Conservation (phyloP, 169 alveolate species). For the Plasmodium billcollinsi region DNA sequence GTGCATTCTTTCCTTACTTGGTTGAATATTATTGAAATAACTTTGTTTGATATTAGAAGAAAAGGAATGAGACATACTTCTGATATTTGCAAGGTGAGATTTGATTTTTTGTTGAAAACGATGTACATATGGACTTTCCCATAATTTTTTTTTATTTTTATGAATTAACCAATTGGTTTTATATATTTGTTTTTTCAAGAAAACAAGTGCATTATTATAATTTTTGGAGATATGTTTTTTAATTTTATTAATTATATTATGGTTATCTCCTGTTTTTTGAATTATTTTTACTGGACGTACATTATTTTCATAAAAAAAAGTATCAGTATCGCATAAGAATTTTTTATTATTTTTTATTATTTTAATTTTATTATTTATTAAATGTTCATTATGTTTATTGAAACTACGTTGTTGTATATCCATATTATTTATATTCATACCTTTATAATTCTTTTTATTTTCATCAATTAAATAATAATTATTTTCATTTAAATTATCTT, state of each 20-base stretch:
- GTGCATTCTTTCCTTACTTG: not conserved
- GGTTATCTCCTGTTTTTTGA: not conserved
- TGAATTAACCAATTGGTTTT: conserved; percentile 9
- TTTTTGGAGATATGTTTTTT: conserved; percentile 14
- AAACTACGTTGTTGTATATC: not conserved
- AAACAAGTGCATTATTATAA: conserved; percentile 4
- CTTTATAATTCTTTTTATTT: not conserved
- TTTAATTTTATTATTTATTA: conserved; percentile 4
- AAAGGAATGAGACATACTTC: not conserved
- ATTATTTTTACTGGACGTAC: not conserved
- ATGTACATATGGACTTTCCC: not conserved
- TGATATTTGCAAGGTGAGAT: not conserved
- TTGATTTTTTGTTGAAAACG: not conserved
- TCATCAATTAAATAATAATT: not conserved
- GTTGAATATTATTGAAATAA: not conserved
- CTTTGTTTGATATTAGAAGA: not conserved
- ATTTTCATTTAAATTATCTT: not conserved
- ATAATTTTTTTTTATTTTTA: conserved; percentile 10
- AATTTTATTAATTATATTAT: not conserved
- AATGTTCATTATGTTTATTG: not conserved
- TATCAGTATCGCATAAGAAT: conserved; percentile 18
- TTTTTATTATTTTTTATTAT: conserved; percentile 13
- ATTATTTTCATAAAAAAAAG: not conserved
- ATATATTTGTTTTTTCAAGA: conserved; percentile 18
- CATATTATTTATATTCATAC: not conserved